Conservation (phyloP, 352 stramenopile species). For the Globisporangium uncinulatum region DNA sequence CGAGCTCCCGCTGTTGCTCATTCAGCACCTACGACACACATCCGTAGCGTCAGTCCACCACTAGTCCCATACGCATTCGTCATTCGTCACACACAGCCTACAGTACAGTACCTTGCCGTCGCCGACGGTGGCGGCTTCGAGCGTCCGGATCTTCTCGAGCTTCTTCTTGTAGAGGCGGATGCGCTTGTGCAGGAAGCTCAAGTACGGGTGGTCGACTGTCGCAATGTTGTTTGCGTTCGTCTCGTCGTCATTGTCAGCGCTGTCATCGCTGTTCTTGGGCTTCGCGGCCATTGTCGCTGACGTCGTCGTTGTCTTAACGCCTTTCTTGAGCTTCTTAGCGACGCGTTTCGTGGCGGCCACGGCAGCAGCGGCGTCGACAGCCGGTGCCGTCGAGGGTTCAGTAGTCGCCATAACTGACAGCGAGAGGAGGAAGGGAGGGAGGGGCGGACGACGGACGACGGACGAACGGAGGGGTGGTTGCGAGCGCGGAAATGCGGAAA, state of each 20-base stretch:
- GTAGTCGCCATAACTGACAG: neutral
- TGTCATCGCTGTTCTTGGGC: constrained; percentile 15
- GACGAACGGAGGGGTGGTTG: neutral
- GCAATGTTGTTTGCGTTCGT: constrained; percentile 25
- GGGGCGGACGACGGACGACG: too few relatives aligned
- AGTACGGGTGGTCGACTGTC: constrained; percentile 67
- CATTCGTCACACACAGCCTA: neutral
- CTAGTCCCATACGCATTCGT: neutral
- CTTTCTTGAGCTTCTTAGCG: constrained; percentile 28
- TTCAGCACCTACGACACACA: constrained; percentile 36
- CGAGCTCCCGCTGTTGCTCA: constrained; percentile 69
- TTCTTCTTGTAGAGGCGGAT: constrained; percentile 83
- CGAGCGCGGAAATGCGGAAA: neutral
- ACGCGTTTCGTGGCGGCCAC: constrained; percentile 18
- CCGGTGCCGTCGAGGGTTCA: neutral
- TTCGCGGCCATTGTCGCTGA: neutral
- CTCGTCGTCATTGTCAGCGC: constrained; percentile 20
- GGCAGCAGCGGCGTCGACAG: neutral
- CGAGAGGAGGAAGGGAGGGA: too few relatives aligned
- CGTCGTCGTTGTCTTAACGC: neutral
- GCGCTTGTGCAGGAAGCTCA: constrained; percentile 79
- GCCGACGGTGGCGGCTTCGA: constrained; percentile 36
- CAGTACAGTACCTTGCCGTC: constrained; percentile 36
- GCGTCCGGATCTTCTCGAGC: constrained; percentile 74
- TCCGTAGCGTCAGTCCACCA: neutral